Base-by-base conservation (phyloP, 2,329 filamentous ascomycete genomes). In the Clarireedia paspali region DNA sequence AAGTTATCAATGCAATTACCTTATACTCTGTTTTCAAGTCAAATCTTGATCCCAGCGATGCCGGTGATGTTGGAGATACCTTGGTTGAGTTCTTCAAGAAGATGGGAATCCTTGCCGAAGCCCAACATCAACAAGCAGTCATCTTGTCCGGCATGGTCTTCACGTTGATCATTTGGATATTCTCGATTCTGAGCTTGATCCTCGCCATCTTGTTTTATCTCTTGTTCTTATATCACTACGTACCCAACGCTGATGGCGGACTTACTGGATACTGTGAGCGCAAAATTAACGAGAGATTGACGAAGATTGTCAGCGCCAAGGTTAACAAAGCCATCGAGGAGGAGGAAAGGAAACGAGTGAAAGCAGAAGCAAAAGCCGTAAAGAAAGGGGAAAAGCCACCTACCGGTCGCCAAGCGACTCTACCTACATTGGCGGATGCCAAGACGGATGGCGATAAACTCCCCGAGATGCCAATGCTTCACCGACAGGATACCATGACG, bases 71-170 rank as follows among this genome's bases (percentile, higher is more conserved):
- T 44, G 84, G 82, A 55, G 82, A 82, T 15, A 79, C 81, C 0
- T 73, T 95, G 30, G 73, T 81, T 17, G 84, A 87, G 59, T 95
- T 97, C 72, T 96, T 94, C 69, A 74, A 85, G 66, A 96, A 96
- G 66, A 78, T 97, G 62, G 79, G 82, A 63, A 74, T 79, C 9
- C 79, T 97, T 36, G 88, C 88, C 30, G 76, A 85, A 15, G 75
- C 85, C 36, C 86, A 95, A 70, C 84, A 83, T 59, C 83, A 85
- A 61, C 89, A 96, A 70, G 89, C 88, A 1, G 74, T 94, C 58
- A 88, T 96, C 63, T 77, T 97, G 51, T 88, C 85, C 40, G 86
- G 89, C 71, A 97, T 97, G 94, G 74, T 91, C 60, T 97, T 96
- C 73, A 96, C 92, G 3, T 71, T 96, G 23, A 70, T 96, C 54